Base-by-base conservation (phyloP, 495 filamentous ascomycete species). In the Penicillium odoratum region DNA sequence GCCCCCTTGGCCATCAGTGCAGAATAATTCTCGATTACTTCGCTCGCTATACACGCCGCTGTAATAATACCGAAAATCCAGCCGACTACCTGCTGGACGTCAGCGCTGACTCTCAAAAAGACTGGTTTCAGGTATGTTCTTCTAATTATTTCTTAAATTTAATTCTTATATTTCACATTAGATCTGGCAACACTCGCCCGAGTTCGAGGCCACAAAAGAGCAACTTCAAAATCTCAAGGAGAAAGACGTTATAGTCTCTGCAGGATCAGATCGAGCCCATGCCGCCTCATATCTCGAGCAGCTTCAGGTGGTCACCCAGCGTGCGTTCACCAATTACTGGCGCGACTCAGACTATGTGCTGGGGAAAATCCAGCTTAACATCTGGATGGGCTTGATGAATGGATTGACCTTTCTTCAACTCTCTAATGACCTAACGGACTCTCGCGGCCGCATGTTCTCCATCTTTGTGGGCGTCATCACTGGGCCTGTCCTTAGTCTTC, bases 1-100 rank as follows among this genome's bases (percentile, higher is more conserved):
- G 84, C 0, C 73, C 75, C 5, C 72, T 83, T 21, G 84, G 83
- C 11, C 67, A 77, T 9, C 75, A 78, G 18, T 76, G 74, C 6
- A 51, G 59, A 18, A 66, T 61, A 43, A 69, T 80, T 7, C 69
- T 81, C 48, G 65, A 76, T 15, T 84, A 85, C 59, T 85, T 85
- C 59, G 74, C 64, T 25, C 58, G 70, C 1, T 64, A 71, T 55
- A 29, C 25, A 15, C 45, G 45, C 21, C 45, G 21, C 25, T 47
- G 45, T 15, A 11, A 13, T 6, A 9, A 47, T 11, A 29, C 21
- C 7, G 45, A 47, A 25, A 47, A 47, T 47, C 45, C 45, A 3
- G 45, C 45, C 6, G 45, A 47, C 8, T 47, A 47, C 18, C 26
- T 47, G 21, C 13, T 47, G 10, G 45, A 47, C 8, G 25, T 47